Evolutionary conservation across 371 early-diverging fungal species (phyloP), one percentile per base, ranked within the genome.

Genomic region (Actinomortierella ambigua): DNA sequence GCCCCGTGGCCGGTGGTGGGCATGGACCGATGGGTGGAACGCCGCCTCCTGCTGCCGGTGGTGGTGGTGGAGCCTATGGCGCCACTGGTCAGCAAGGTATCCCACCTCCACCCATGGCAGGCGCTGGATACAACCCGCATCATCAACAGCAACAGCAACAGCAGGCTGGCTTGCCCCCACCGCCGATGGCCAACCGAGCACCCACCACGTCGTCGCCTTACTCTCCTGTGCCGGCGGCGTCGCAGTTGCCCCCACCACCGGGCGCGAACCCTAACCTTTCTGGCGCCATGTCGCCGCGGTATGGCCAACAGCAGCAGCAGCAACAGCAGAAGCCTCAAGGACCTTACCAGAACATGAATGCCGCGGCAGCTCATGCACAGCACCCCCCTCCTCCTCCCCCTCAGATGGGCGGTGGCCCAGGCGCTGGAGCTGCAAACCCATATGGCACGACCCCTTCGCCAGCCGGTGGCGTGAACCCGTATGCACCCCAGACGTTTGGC

Each of bases 241-340:
- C 70, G 23, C 69, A 75, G 34, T 50, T 76, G 57, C 69, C 68
- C 6, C 73, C 73, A 17, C 76, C 79, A 24, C 73, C 77, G 1
- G 42, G 65, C 17, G 47, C 49, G 11, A 56, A 57, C 42, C 50
- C 44, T 13, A 56, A 57, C 42, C 50, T 44, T 15, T 52, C 23
- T 20, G 67, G 63, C 17, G 67, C 75, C 50, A 73, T 73, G 75
- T 67, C 75, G 26, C 75, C 67, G 17, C 67, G 75, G 20, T 63
- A 73, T 57, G 67, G 63, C 63, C 67, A 67, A 40, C 65, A 68
- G 3, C 58, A 63, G 3, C 60, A 50, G 44, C 67, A 67, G 44
- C 65, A 68, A 4, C 58, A 63, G 3, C 60, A 50, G 44, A 61
- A 68, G 60, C 60, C 68, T 8, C 28, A 59, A 2, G 34, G 34